Conservation (phyloP, 345 rosid species). For the Pugionium dolabratum region DNA sequence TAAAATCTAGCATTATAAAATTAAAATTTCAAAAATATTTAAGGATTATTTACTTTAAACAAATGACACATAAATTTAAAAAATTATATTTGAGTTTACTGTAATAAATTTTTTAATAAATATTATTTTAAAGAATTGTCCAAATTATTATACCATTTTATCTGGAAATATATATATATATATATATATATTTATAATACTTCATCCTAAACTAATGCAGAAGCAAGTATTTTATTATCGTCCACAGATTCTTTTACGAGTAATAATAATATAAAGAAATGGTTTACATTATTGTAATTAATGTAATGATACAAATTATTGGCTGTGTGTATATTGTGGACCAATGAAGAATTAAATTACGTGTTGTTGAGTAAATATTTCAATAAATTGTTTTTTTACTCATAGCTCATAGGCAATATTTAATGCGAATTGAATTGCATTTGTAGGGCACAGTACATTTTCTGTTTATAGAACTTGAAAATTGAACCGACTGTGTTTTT, state of each 20-base stretch:
- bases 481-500: slow-evolving; percentile 18
- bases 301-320: slow-evolving; percentile 22
- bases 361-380: slow-evolving; percentile 18
- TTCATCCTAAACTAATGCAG: not conserved
- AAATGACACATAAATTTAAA: too few relatives aligned
- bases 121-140: too few relatives aligned
- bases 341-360: slow-evolving; percentile 29
- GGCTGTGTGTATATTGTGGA: slow-evolving; percentile 18
- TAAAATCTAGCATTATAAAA: too few relatives aligned
- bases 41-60: too few relatives aligned
- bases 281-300: not conserved
- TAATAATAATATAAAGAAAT: not conserved
- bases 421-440: slow-evolving; percentile 36
- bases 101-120: too few relatives aligned
- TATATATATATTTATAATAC: not conserved
- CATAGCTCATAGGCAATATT: slow-evolving; percentile 11
- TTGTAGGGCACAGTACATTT: slow-evolving; percentile 24
- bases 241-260: not conserved
- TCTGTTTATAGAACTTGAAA: slow-evolving; percentile 28
- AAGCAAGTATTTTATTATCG: slow-evolving; percentile 3
- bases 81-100: too few relatives aligned
- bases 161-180: too few relatives aligned
- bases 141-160: too few relatives aligned
- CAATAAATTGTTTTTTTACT: slow-evolving; percentile 26
- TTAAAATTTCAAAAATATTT: too few relatives aligned